phyloP scores from a whole-genome alignment of 352 stramenopile genomes.

The Globisporangium apiculatum region DNA sequence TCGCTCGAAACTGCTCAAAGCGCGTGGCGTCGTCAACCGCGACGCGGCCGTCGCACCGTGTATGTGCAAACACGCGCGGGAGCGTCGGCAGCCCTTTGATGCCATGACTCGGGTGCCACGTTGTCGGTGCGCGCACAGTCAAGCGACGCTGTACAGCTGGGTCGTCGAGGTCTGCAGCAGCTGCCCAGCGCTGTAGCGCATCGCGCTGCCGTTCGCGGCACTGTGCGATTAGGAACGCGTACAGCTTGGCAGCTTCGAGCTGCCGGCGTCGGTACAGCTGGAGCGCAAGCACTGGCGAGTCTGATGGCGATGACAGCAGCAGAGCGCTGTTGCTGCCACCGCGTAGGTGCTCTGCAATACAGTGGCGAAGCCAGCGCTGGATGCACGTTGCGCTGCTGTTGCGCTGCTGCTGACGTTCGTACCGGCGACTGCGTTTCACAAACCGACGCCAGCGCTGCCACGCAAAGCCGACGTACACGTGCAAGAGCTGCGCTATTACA shows the following conservation, averaged over 20 bases:
- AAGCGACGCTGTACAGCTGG: constrained; percentile 11
- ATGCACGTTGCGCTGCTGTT: constrained; percentile 20
- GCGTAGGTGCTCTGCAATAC: constrained; percentile 6
- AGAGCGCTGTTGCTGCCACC: not conserved
- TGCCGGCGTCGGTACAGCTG: constrained; percentile 38
- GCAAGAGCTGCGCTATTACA: constrained; percentile 57
- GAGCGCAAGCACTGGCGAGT: constrained; percentile 28
- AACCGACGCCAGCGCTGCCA: constrained; percentile 49
- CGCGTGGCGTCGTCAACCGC: constrained; percentile 46
- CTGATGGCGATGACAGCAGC: constrained; percentile 3
- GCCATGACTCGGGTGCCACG: constrained; percentile 66
- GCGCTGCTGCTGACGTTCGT: constrained; percentile 23
- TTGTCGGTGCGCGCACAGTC: constrained; percentile 12
- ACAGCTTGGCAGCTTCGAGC: constrained; percentile 34
- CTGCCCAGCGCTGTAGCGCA: constrained; percentile 23
- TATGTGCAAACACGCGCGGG: constrained; percentile 25
- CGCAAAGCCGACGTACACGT: constrained; percentile 51
- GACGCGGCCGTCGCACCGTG: constrained; percentile 30
- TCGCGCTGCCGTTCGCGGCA: constrained; percentile 18
- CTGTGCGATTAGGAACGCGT: constrained; percentile 29
- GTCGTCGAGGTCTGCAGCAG: constrained; percentile 8
- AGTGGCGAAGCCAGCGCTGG: constrained; percentile 35
- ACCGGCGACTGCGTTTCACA: constrained; percentile 24
- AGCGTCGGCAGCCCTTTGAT: constrained; percentile 52
- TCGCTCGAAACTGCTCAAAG: constrained; percentile 61